Evolutionary conservation across 164 flowering plant species (phyloP).

Genomic region (Stephania japonica): DNA sequence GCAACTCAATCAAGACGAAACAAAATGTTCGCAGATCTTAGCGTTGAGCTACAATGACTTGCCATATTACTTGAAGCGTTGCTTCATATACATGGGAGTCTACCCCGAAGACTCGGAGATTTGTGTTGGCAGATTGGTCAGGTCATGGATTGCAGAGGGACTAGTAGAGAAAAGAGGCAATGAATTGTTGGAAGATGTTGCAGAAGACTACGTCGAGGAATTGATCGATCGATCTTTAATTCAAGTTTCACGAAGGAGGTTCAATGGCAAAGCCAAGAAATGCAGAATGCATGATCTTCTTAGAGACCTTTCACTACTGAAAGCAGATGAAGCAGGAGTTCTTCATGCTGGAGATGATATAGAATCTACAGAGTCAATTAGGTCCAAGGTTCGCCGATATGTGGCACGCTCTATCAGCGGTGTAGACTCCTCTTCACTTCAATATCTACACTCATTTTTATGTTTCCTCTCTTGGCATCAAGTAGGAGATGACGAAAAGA

Average conservation of each 20-base stretch:
- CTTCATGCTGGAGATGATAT: neutral
- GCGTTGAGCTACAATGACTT: constrained; percentile 10
- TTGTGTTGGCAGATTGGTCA: neutral
- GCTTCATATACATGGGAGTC: constrained; percentile 14
- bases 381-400: neutral
- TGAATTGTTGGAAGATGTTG: constrained; percentile 13
- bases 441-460: constrained; percentile 1
- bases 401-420: neutral
- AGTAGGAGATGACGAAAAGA: neutral
- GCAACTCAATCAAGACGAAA: constrained; percentile 4
- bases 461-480: neutral
- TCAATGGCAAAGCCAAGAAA: constrained; percentile 3
- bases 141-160: constrained; percentile 19
- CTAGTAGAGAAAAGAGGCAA: neutral
- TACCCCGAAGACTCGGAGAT: constrained; percentile 13
- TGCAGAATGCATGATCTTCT: constrained; percentile 12
- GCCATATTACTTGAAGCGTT: constrained; percentile 13
- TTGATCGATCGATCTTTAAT: constrained; percentile 8
- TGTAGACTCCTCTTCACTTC: too few relatives aligned
- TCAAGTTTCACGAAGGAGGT: constrained; percentile 5
- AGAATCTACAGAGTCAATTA: neutral
- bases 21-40: neutral
- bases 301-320: constrained; percentile 6
- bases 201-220: constrained; percentile 11
- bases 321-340: constrained; percentile 6